Conservation (phyloP, 441 rosid genomes). For the Manihot esculenta region DNA sequence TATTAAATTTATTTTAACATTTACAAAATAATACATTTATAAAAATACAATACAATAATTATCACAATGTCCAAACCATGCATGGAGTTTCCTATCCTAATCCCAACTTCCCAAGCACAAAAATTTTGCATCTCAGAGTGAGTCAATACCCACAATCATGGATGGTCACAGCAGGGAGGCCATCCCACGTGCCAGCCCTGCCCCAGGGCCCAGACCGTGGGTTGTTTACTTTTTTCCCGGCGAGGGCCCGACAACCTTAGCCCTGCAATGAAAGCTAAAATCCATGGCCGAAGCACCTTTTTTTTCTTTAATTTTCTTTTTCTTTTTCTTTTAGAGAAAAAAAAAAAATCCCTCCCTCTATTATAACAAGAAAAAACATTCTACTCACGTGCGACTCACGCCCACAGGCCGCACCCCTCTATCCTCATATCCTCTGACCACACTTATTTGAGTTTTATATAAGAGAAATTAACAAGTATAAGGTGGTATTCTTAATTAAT, state of each 20-base stretch:
- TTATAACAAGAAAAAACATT: slow-evolving; percentile 12
- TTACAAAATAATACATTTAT: too few species aligned
- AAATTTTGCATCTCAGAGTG: slow-evolving; percentile 22
- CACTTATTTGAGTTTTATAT: too few species aligned
- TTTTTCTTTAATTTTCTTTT: neutral
- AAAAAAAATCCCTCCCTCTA: neutral
- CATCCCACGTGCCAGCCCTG: slow-evolving; percentile 52
- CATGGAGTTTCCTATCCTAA: neutral
- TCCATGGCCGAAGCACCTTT: slow-evolving; percentile 8
- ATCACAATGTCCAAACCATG: too few species aligned
- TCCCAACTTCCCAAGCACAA: slow-evolving; percentile 25
- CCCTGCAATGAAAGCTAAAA: slow-evolving; percentile 44
- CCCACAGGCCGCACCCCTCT: neutral
- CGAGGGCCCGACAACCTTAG: slow-evolving; percentile 39
- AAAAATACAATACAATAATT: too few species aligned
- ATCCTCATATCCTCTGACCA: too few species aligned
- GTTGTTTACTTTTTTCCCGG: slow-evolving; percentile 35
- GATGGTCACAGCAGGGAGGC: slow-evolving; percentile 25
- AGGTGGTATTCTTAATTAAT: too few species aligned
- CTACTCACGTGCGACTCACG: slow-evolving; percentile 52
- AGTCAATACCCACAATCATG: slow-evolving; percentile 32
- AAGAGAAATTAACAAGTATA: too few species aligned
- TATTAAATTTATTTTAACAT: neutral
- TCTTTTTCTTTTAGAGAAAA: too few species aligned
- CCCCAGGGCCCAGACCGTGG: slow-evolving; percentile 14